Base-by-base conservation (phyloP, 306 rosid species). In the Trifolium repens region DNA sequence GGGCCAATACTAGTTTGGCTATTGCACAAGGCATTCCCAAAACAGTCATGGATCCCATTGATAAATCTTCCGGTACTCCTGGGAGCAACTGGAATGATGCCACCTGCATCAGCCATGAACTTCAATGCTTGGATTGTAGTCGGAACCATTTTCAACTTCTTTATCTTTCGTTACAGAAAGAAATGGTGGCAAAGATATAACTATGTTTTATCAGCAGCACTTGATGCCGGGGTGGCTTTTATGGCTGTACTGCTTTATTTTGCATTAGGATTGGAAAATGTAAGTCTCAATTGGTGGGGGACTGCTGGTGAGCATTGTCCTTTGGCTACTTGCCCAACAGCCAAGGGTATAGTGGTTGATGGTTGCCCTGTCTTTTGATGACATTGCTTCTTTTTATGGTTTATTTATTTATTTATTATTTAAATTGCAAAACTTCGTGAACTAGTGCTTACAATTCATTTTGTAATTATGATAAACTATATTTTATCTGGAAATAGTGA, bases 161-260 rank as follows among this genome's bases (percentile, higher is more conserved):
- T 86, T 62, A 6, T 91, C 67, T 89, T 88, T 79, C 88, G 89
- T 3, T 89, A 89, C 80, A 70, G 84, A 78, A 88, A 91, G 85
- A 35, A 63, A 19, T 88, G 97, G 93, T 91, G 97, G 91, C 97
- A 85, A 85, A 87, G 90, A 67, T 91, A 91, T 85, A 91, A 91
- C 62, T 88, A 91, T 76, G 75, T 91, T 79, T 87, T 91, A 10
- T 91, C 97, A 24, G 91, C 91, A 39, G 96, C 96, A 78, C 78
- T 91, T 71, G 93, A 89, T 87, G 90, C 90, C 4, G 93, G 96
- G 19, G 88, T 92, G 71, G 91, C 97, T 69, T 89, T 92, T 80
- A 89, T 92, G 97, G 88, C 81, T 3, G 89, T 91, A 27, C 2
- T 89, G 39, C 49, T 88, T 57, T 89, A 89, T 71, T 85, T 91